These are phyloP conservation scores for Gonapodya prolifera DNA, from an alignment of 192 early-diverging fungal genomes.

Conservation along the genomic window DNA sequence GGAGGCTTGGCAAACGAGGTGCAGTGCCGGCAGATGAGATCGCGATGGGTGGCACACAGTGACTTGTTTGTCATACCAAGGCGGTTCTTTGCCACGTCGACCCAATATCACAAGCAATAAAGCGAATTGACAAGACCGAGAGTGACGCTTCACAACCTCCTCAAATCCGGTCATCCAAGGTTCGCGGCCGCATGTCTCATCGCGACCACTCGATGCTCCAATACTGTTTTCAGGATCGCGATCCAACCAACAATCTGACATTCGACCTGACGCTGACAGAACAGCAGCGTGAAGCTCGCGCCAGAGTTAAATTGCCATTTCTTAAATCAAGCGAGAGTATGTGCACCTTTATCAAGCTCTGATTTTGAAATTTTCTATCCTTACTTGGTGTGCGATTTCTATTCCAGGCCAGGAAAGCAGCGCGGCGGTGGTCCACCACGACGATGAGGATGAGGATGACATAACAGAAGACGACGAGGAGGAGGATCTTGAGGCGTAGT, in stretches of 20 bases:
- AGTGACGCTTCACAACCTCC: not conserved
- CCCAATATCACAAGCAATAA: not conserved
- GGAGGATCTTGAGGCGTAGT: not conserved
- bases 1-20: not conserved
- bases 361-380: not conserved
- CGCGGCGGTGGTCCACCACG: not conserved
- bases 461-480: not conserved
- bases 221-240: not conserved
- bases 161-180: not conserved
- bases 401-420: not conserved
- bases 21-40: not conserved
- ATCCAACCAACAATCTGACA: not conserved
- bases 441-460: not conserved
- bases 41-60: not conserved
- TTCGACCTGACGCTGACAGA: slow-evolving; percentile 3
- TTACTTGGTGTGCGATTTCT: too few species aligned
- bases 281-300: not conserved
- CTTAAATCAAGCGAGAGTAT: not conserved
- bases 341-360: not conserved
- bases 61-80: not conserved
- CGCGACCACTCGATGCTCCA: not conserved
- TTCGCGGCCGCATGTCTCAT: not conserved
- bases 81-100: not conserved
- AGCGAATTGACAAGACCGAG: not conserved
- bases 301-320: not conserved